Percentiles rank a stretch among this genome's conserved stretches.
Conservation (phyloP, 345 rosid species). For the Euclidium syriacum region DNA sequence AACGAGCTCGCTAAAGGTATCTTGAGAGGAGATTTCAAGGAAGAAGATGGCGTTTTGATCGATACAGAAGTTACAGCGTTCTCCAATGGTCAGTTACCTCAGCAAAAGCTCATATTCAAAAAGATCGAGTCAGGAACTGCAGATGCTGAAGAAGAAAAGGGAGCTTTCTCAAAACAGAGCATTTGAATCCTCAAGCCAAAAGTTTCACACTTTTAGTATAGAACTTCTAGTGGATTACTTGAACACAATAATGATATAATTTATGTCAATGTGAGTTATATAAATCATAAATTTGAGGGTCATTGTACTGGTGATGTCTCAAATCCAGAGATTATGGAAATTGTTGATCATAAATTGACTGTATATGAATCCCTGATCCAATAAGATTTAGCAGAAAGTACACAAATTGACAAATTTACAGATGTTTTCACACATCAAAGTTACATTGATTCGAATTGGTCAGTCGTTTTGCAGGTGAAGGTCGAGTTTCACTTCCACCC, state of each 20-base stretch:
- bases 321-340: not conserved
- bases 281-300: not conserved
- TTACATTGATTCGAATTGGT: conserved; percentile 20
- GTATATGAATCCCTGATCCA: conserved; percentile 15
- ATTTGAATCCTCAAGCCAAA: not conserved
- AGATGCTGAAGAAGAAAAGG: conserved; percentile 38
- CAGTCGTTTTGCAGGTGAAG: conserved; percentile 21
- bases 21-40: conserved; percentile 83
- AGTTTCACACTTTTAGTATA: not conserved
- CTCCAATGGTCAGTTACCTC: conserved; percentile 76
- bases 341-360: conserved; percentile 2
- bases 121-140: conserved; percentile 32
- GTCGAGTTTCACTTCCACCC: conserved; percentile 24
- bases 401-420: conserved; percentile 20
- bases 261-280: conserved; percentile 7
- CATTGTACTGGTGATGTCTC: conserved; percentile 1
- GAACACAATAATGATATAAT: not conserved
- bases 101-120: conserved; percentile 72
- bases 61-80: conserved; percentile 76
- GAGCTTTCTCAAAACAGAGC: conserved; percentile 21
- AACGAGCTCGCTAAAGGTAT: conserved; percentile 97
- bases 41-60: conserved; percentile 56
- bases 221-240: not conserved
- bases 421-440: conserved; percentile 23
- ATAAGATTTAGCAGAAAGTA: not conserved